These are phyloP conservation scores for Lipomyces oligophaga DNA, from an alignment of 805 yeast genomes.

Conservation along the genomic window DNA sequence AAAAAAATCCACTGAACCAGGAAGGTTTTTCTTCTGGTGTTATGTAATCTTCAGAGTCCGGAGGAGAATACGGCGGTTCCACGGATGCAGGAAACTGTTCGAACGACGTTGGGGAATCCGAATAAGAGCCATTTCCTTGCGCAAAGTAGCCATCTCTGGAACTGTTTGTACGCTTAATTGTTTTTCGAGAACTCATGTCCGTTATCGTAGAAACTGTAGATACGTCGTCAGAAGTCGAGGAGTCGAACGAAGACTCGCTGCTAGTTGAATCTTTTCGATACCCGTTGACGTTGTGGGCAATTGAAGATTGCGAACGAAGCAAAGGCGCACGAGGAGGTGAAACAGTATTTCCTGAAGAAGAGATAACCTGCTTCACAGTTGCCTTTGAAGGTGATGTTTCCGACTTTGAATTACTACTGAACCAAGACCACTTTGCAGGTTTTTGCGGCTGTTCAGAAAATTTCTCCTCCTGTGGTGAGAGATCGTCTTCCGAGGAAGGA, in stretches of 20 bases:
- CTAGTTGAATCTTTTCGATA: neutral
- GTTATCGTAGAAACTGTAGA: neutral
- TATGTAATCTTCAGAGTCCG: constrained; percentile 19
- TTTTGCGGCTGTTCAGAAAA: neutral
- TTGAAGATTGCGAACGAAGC: too few relatives aligned
- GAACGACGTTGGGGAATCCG: constrained; percentile 1
- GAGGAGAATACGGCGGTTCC: constrained; percentile 21
- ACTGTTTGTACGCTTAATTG: neutral
- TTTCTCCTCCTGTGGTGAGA: neutral
- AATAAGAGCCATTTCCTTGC: neutral
- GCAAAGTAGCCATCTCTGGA: neutral
- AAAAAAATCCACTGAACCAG: constrained; percentile 16
- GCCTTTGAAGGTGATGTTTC: neutral
- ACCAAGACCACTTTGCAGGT: constrained; percentile 8
- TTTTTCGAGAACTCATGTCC: neutral
- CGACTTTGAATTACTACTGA: constrained; percentile 4
- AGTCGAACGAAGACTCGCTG: neutral
- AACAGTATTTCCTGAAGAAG: neutral
- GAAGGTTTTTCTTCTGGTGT: constrained; percentile 5
- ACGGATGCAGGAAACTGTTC: constrained; percentile 27
- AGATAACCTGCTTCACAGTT: neutral
- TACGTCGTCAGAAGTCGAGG: neutral
- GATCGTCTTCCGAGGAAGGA: too few relatives aligned
- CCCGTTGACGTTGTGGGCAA: too few relatives aligned
- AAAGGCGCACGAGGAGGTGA: neutral